A percentile compares a stretch with the other conserved stretches of the same genome.
These are phyloP conservation scores for Paramecium tetraurelia DNA, from an alignment of 73 alveolate species.

Conservation along the genomic window DNA sequence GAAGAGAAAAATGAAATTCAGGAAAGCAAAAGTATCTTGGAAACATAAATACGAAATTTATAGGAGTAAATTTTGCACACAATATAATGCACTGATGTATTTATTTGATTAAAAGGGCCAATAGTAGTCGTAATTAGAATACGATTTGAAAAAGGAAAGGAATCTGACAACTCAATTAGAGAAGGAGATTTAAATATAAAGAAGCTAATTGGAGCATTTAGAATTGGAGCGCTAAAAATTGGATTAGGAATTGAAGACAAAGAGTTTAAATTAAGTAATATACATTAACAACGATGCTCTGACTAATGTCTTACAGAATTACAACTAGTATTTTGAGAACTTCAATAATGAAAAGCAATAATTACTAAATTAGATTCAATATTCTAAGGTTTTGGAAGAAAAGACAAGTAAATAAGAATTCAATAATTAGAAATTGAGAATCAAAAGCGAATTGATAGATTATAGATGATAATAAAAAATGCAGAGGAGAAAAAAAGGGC, in stretches of 20 bases:
- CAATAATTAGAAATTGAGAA: background rate
- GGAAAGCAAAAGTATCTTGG: background rate
- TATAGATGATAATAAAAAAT: background rate
- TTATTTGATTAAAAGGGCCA: background rate
- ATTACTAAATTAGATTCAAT: background rate
- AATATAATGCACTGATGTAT: background rate
- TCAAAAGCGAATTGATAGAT: background rate
- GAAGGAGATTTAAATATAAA: background rate
- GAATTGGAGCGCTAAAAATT: background rate
- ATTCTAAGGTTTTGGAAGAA: background rate
- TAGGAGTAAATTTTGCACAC: background rate
- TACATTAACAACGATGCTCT: background rate
- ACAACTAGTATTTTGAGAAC: background rate
- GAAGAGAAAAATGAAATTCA: background rate
- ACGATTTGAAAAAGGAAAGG: background rate
- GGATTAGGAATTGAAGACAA: background rate
- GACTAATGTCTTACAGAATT: background rate
- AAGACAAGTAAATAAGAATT: background rate
- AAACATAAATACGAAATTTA: background rate
- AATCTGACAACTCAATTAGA: background rate
- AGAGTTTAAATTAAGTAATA: background rate
- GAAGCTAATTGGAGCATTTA: background rate
- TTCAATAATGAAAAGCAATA: background rate
- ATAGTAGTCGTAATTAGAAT: background rate
- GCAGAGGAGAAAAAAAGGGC: background rate